Percentiles rank a stretch among this genome's conserved stretches.
These are phyloP conservation scores for Citrus reticulata DNA, from an alignment of 345 rosid genomes.

Conservation along the genomic window DNA sequence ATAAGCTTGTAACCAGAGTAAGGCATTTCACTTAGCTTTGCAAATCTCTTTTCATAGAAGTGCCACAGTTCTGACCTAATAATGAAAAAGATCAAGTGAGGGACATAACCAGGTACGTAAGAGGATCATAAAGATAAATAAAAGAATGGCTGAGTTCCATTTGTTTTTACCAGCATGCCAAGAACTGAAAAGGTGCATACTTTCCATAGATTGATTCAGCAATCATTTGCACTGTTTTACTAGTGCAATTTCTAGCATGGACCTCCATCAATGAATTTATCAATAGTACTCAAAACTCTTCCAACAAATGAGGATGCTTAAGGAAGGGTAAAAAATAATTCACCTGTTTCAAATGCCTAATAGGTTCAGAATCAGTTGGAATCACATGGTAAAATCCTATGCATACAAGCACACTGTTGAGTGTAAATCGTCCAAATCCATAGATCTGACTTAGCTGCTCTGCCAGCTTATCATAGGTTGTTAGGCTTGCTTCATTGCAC, in stretches of 20 bases:
- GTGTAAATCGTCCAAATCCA: slow-evolving; percentile 53
- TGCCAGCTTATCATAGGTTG: slow-evolving; percentile 23
- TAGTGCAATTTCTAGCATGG: slow-evolving; percentile 28
- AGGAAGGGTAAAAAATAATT: neutral
- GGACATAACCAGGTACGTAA: neutral
- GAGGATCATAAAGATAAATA: neutral
- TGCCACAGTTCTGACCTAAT: slow-evolving; percentile 53
- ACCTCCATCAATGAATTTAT: slow-evolving; percentile 24
- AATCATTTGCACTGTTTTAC: slow-evolving; percentile 25
- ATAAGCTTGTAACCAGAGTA: slow-evolving; percentile 35
- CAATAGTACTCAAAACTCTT: neutral
- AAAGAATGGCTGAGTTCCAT: neutral
- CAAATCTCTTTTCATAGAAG: slow-evolving; percentile 43
- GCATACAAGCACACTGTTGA: slow-evolving; percentile 50
- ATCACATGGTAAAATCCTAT: slow-evolving; percentile 50
- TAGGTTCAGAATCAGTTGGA: slow-evolving; percentile 52
- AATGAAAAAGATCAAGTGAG: neutral
- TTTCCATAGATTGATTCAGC: slow-evolving; percentile 31
- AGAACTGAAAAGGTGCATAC: slow-evolving; percentile 45
- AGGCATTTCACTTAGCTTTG: slow-evolving; percentile 35
- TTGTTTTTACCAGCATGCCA: slow-evolving; percentile 40
- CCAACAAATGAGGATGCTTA: neutral
- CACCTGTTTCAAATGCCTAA: slow-evolving; percentile 49
- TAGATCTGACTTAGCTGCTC: slow-evolving; percentile 30
- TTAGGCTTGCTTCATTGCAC: slow-evolving; percentile 15